phyloP scores from a whole-genome alignment of 805 yeast genomes.

The Blastobotrys muscicola region DNA sequence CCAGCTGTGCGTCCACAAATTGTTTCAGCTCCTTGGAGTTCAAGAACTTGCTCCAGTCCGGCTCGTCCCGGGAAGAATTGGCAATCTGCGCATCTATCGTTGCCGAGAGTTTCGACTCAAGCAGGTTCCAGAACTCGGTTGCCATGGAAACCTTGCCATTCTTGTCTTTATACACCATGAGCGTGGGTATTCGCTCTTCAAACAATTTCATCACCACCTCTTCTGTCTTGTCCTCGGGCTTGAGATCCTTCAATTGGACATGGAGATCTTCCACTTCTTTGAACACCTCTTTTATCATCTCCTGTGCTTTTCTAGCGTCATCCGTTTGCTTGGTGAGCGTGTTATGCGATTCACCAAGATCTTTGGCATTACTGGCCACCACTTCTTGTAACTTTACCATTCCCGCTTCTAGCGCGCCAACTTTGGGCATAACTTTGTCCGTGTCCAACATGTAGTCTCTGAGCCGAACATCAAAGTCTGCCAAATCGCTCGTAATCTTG shows the following conservation, averaged over 20 bases:
- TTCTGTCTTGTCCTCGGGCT: constrained; percentile 5
- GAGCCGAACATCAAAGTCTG: background rate
- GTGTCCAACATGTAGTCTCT: background rate
- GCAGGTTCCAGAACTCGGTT: constrained; percentile 9
- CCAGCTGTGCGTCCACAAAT: too few relatives aligned
- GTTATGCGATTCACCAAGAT: background rate
- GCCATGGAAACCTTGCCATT: constrained; percentile 1
- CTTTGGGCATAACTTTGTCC: background rate
- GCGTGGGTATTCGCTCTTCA: constrained; percentile 5
- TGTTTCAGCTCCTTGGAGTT: too few relatives aligned
- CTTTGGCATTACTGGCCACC: constrained; percentile 1
- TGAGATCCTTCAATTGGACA: constrained; percentile 1
- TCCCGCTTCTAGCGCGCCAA: background rate
- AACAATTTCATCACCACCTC: constrained; percentile 1
- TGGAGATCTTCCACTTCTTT: constrained; percentile 3
- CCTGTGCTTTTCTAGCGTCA: background rate
- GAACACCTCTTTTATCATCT: background rate
- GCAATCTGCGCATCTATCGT: too few relatives aligned
- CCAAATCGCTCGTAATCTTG: background rate
- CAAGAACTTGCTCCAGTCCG: too few relatives aligned
- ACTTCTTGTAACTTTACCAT: constrained; percentile 3
- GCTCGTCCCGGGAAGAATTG: too few relatives aligned
- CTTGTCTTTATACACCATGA: constrained; percentile 4
- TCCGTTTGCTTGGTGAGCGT: background rate
- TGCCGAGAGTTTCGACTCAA: background rate